Evolutionary conservation across 805 yeast genomes (phyloP).

Genomic region (Lipomyces kockii): DNA sequence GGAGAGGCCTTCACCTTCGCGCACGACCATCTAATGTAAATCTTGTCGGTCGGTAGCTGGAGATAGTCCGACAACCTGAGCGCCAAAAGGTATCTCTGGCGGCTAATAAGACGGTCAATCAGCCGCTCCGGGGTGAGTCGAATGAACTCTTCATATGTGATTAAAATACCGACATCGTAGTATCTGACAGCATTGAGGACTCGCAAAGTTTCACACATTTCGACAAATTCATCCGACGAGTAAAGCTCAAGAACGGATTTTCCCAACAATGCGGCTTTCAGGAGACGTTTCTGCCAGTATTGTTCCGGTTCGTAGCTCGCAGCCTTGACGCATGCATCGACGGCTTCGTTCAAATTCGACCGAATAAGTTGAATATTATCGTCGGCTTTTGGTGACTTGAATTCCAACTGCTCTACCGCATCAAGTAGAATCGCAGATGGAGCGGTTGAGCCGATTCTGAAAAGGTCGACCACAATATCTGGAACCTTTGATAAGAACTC

Average conservation of each 20-base stretch:
- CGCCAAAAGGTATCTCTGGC: slow-evolving; percentile 66
- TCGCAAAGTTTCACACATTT: slow-evolving; percentile 63
- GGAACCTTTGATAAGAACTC: slow-evolving; percentile 70
- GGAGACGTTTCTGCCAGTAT: slow-evolving; percentile 75
- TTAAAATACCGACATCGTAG: slow-evolving; percentile 65
- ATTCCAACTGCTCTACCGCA: slow-evolving; percentile 67
- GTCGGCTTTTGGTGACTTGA: slow-evolving; percentile 78
- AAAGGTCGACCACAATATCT: slow-evolving; percentile 60
- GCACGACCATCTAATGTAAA: slow-evolving; percentile 83
- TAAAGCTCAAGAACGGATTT: slow-evolving; percentile 62
- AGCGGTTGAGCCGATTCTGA: slow-evolving; percentile 80
- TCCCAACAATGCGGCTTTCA: slow-evolving; percentile 86
- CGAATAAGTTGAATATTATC: slow-evolving; percentile 67
- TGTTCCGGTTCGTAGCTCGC: slow-evolving; percentile 79
- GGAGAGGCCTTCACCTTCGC: slow-evolving; percentile 57
- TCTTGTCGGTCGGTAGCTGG: slow-evolving; percentile 53
- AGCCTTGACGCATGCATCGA: slow-evolving; percentile 71
- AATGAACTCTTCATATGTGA: slow-evolving; percentile 63
- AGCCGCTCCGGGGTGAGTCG: slow-evolving; percentile 61
- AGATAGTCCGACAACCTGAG: slow-evolving; percentile 62
- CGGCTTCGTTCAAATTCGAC: slow-evolving; percentile 61
- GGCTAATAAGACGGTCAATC: slow-evolving; percentile 59
- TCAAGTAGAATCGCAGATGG: slow-evolving; percentile 84
- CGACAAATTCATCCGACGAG: slow-evolving; percentile 65
- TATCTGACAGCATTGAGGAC: slow-evolving; percentile 72